Percentiles rank a stretch among this genome's conserved stretches.
Conservation (phyloP, 306 rosid genomes). For the Comarum palustre region DNA sequence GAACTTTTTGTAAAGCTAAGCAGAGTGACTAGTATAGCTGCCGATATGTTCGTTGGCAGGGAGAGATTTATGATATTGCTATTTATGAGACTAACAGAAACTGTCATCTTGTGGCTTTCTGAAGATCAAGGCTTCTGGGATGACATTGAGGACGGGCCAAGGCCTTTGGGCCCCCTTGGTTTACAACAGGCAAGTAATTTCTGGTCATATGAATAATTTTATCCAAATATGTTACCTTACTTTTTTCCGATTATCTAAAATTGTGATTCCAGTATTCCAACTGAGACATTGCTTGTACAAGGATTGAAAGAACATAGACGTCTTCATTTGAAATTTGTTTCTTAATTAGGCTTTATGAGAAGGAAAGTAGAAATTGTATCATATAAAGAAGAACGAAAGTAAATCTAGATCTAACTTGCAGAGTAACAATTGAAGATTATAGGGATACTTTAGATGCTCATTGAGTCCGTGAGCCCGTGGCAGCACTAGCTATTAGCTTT, state of each 20-base stretch:
- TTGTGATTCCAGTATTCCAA: neutral
- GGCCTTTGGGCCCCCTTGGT: conserved; percentile 89
- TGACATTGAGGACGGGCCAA: conserved; percentile 96
- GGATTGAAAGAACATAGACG: neutral
- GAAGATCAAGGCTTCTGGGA: conserved; percentile 99
- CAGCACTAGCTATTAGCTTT: too few species aligned
- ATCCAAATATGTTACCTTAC: neutral
- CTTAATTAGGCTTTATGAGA: neutral
- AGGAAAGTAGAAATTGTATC: neutral
- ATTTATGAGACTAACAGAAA: conserved; percentile 96
- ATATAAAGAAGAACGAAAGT: neutral
- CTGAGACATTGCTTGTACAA: neutral
- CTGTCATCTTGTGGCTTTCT: conserved; percentile 94
- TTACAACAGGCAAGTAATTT: conserved; percentile 68
- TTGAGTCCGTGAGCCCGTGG: neutral
- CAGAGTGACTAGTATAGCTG: conserved; percentile 85
- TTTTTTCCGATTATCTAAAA: neutral
- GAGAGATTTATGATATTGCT: conserved; percentile 88
- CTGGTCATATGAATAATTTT: neutral
- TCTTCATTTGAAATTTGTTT: neutral
- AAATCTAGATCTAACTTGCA: neutral
- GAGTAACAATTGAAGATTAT: neutral
- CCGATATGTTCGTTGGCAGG: conserved; percentile 94
- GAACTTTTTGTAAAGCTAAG: conserved; percentile 82
- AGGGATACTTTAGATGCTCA: neutral